phyloP scores from a whole-genome alignment of 768 basidiomycete genomes.

The Lentinula raphanica region DNA sequence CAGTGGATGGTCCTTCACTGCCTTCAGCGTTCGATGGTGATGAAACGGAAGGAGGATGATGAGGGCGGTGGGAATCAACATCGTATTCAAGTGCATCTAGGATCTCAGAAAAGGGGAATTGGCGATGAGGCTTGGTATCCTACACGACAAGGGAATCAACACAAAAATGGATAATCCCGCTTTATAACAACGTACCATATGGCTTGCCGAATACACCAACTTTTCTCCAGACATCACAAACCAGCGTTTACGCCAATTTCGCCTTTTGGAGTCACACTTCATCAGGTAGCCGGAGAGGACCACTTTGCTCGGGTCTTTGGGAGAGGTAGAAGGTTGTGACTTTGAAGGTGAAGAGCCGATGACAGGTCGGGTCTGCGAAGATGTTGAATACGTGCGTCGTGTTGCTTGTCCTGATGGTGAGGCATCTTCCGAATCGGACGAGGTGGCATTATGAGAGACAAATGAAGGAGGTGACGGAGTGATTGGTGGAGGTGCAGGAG shows the following conservation, averaged over 20 bases:
- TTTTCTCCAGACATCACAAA: slow-evolving; percentile 89
- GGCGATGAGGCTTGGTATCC: slow-evolving; percentile 87
- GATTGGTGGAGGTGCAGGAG: slow-evolving; percentile 24
- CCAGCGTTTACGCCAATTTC: slow-evolving; percentile 96
- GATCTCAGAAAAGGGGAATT: slow-evolving; percentile 79
- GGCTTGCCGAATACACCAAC: slow-evolving; percentile 83
- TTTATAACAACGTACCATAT: slow-evolving; percentile 71
- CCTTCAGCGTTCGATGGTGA: slow-evolving; percentile 32
- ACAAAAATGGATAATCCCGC: neutral
- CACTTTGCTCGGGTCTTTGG: slow-evolving; percentile 66
- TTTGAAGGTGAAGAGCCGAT: slow-evolving; percentile 42
- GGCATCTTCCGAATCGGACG: slow-evolving; percentile 77
- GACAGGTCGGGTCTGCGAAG: slow-evolving; percentile 39
- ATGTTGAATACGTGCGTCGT: slow-evolving; percentile 35
- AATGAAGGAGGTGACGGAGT: slow-evolving; percentile 47
- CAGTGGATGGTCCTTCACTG: slow-evolving; percentile 38
- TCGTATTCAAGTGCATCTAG: slow-evolving; percentile 91
- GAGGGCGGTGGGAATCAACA: slow-evolving; percentile 44
- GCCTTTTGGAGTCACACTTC: slow-evolving; percentile 92
- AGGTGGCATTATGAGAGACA: slow-evolving; percentile 48
- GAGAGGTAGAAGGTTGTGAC: slow-evolving; percentile 19
- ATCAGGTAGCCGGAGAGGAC: slow-evolving; percentile 89
- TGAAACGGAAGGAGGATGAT: slow-evolving; percentile 33
- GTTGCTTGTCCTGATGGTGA: slow-evolving; percentile 39
- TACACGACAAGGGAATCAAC: slow-evolving; percentile 25